Base-by-base conservation (phyloP, 2,329 filamentous ascomycete species). In the Trichophyton verrucosum region DNA sequence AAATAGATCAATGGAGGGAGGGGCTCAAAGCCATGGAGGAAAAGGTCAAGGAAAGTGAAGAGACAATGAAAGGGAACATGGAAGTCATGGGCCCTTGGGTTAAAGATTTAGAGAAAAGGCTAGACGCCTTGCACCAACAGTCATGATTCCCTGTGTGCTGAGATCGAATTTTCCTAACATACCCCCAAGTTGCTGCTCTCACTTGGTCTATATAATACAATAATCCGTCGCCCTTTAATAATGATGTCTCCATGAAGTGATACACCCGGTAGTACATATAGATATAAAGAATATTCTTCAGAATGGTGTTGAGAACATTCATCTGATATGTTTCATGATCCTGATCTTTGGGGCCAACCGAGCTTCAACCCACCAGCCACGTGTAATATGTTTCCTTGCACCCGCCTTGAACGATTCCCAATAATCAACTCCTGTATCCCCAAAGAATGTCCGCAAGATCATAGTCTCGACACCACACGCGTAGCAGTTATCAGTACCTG, bases 41-140 rank as follows among this genome's bases (percentile, higher is more conserved):
- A 60, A 85, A 87, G 27, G 84, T 97, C 68, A 79, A 79, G 64
- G 82, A 87, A 62, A 85, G 87, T 3, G 86, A 88, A 69, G 77
- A 78, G 30, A 81, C 84, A 3, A 87, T 95, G 77, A 83, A 83
- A 65, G 82, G 81, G 58, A 99, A 99, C 73, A 85, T 91, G 73
- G 85, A 87, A 67, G 81, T 88, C n/a, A 86, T 97, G 64, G 88
- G 92, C 66, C 84, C 83, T 46, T 96, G 91, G 90, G 89, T 97
- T 3, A 89, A 88, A 73, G 89, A 87, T 61, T 75, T 99, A 60
- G 92, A 97, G 76, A 82, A 79, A 68, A 87, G 88, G 73, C 80
- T 96, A 72, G 81, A 81, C 63, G 81, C 80, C 66, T 72, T 87
- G 70, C 77, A 77, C 62, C 78, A 68, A 66, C 64, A 63, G 27